Evolutionary conservation across 106 monocot genomes (phyloP).

Genomic region (Ottelia alismoides): DNA sequence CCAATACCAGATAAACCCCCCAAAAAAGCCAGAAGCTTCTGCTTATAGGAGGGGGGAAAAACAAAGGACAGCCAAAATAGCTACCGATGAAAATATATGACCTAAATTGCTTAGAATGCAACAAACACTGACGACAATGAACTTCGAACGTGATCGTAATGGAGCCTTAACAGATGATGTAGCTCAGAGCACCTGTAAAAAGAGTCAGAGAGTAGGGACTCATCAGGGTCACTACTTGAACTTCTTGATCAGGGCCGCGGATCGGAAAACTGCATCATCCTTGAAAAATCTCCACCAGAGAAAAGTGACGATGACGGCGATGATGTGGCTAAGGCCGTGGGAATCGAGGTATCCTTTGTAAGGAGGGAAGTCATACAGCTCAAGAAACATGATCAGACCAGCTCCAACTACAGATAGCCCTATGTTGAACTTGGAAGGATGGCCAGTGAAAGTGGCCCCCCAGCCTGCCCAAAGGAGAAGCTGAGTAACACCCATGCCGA

Average conservation of each 20-base stretch:
- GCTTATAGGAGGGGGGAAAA: too few relatives aligned
- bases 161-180: too few relatives aligned
- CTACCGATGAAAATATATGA: too few relatives aligned
- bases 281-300: conserved; percentile 78
- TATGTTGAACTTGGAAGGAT: conserved; percentile 53
- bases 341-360: conserved; percentile 53
- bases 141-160: too few relatives aligned
- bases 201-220: too few relatives aligned
- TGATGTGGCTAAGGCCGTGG: conserved; percentile 52
- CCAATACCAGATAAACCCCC: too few relatives aligned
- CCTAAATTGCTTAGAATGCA: too few relatives aligned
- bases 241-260: conserved; percentile 37
- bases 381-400: conserved; percentile 43
- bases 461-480: conserved; percentile 63
- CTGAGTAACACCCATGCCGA: conserved; percentile 48
- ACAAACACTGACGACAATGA: too few relatives aligned
- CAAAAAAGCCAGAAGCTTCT: too few relatives aligned
- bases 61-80: too few relatives aligned
- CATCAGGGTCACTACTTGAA: conserved; percentile 32
- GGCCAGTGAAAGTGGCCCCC: conserved; percentile 42
- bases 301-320: conserved; percentile 56
- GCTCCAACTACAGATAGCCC: conserved; percentile 38
- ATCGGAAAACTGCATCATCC: conserved; percentile 41
- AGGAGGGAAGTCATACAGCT: conserved; percentile 71
- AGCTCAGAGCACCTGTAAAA: too few relatives aligned